Evolutionary conservation across 257 asterid genomes (phyloP).

Genomic region (Pogostemon cablin): DNA sequence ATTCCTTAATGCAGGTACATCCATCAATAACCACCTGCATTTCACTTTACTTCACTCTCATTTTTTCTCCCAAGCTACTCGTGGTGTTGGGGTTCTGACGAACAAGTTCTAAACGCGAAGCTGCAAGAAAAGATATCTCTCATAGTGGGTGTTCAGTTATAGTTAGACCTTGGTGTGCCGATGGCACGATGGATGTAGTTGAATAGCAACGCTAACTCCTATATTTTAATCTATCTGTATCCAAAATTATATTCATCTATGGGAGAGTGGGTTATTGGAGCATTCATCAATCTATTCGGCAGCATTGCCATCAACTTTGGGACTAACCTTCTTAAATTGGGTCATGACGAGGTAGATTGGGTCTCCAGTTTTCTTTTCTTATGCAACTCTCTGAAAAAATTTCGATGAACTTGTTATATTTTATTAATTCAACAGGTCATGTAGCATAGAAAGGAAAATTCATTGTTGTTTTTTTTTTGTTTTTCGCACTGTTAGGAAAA

Average conservation of each 20-base stretch:
- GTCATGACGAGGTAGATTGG: slow-evolving; percentile 75
- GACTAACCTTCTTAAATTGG: slow-evolving; percentile 91
- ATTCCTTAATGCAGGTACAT: slow-evolving; percentile 28
- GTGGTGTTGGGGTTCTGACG: slow-evolving; percentile 25
- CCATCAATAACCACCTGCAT: slow-evolving; percentile 22
- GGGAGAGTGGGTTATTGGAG: slow-evolving; percentile 98
- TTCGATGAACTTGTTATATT: not conserved
- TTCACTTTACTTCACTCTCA: slow-evolving; percentile 18
- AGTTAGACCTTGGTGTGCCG: slow-evolving; percentile 29
- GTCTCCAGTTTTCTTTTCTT: slow-evolving; percentile 13
- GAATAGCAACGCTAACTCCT: slow-evolving; percentile 34
- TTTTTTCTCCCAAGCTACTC: slow-evolving; percentile 23
- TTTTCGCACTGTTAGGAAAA: not conserved
- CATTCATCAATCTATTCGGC: slow-evolving; percentile 81
- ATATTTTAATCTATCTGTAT: slow-evolving; percentile 28
- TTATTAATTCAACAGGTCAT: slow-evolving; percentile 17
- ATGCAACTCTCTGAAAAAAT: slow-evolving; percentile 22
- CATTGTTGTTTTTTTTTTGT: slow-evolving; percentile 9
- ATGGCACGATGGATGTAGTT: slow-evolving; percentile 39
- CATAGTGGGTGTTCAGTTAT: slow-evolving; percentile 18
- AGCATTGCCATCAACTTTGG: slow-evolving; percentile 96
- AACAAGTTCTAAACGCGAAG: slow-evolving; percentile 30
- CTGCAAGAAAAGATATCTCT: slow-evolving; percentile 23
- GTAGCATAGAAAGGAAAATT: slow-evolving; percentile 3
- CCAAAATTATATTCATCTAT: slow-evolving; percentile 44